phyloP scores from a whole-genome alignment of 306 rosid genomes.

The Pyrus communis region DNA sequence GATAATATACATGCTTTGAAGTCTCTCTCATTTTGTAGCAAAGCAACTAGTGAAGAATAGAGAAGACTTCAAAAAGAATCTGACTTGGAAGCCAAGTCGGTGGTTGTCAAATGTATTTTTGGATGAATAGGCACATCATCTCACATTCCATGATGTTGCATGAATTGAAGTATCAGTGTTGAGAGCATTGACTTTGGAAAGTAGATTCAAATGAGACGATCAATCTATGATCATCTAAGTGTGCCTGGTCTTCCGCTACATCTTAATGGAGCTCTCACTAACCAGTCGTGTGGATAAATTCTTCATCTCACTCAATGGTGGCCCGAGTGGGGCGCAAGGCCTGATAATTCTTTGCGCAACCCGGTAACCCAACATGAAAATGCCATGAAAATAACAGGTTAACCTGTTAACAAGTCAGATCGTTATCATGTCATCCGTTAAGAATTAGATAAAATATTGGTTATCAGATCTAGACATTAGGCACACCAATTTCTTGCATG shows the following conservation, averaged over 20 bases:
- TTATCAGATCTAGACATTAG: too few relatives aligned
- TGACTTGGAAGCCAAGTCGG: neutral
- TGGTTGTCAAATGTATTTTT: neutral
- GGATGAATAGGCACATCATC: neutral
- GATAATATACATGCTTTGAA: neutral
- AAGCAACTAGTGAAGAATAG: neutral
- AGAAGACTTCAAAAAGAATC: neutral
- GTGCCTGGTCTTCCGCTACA: neutral
- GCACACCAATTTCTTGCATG: too few relatives aligned
- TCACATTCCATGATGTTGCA: neutral
- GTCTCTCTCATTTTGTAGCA: neutral
- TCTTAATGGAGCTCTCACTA: neutral
- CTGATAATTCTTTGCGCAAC: too few relatives aligned
- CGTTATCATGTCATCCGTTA: too few relatives aligned
- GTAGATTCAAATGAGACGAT: neutral
- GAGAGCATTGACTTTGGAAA: neutral
- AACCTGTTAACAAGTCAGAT: too few relatives aligned
- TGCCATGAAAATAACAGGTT: too few relatives aligned
- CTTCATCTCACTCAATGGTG: neutral
- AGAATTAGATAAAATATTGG: accelerated
- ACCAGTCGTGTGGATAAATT: neutral
- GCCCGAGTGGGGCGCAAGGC: neutral
- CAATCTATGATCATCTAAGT: neutral
- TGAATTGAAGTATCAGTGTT: neutral
- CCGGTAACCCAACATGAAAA: too few relatives aligned